Conservation (phyloP, 192 early-diverging fungal genomes). For the Backusella liffmaniae region DNA sequence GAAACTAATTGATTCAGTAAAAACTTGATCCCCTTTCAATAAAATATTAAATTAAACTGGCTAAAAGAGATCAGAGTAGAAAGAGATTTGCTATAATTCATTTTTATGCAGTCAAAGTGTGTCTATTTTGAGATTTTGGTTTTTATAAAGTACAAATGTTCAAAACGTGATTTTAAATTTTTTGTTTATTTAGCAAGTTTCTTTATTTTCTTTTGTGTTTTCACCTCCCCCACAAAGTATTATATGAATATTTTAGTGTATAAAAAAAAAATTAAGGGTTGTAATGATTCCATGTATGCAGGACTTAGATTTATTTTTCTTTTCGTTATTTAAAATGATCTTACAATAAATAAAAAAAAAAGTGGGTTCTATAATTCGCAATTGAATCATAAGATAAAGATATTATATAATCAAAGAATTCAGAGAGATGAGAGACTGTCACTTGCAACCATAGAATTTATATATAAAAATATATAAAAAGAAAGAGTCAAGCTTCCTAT, state of each 20-base stretch:
- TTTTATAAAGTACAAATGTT: neutral
- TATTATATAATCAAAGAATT: neutral
- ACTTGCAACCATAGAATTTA: neutral
- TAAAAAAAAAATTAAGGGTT: neutral
- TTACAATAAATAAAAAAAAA: neutral
- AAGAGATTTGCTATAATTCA: neutral
- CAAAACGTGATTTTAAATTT: neutral
- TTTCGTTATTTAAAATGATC: conserved; percentile 6
- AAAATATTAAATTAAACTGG: neutral
- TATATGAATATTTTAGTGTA: neutral
- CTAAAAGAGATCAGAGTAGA: neutral
- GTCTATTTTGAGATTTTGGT: neutral
- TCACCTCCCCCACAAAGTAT: neutral
- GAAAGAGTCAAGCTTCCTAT: neutral
- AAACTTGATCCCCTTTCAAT: neutral
- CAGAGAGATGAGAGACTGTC: neutral
- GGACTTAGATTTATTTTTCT: neutral
- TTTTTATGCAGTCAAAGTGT: neutral
- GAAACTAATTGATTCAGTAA: neutral
- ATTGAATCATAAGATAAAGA: neutral
- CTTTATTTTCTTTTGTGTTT: conserved; percentile 5
- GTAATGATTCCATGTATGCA: neutral
- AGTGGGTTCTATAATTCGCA: neutral
- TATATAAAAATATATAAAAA: neutral
- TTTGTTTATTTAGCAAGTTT: neutral